These are phyloP conservation scores for Ustilago hordei DNA, from an alignment of 1,284 basidiomycete species.

Conservation along the genomic window DNA sequence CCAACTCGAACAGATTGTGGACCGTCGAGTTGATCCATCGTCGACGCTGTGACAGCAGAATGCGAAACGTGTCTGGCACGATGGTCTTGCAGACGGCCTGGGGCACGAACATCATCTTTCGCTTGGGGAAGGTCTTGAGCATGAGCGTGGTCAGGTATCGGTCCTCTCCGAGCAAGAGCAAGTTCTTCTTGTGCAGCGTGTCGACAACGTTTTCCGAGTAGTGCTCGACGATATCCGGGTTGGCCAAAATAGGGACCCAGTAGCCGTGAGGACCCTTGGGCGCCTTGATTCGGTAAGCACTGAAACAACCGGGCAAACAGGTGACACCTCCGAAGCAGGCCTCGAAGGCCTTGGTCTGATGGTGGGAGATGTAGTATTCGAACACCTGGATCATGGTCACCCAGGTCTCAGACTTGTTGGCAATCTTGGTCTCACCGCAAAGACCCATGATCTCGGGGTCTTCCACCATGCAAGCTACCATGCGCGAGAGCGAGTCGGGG, in stretches of 20 bases:
- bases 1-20: constrained; percentile 72
- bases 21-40: constrained; percentile 73
- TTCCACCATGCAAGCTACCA: constrained; percentile 72
- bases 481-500: constrained; percentile 71
- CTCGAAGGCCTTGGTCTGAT: constrained; percentile 77
- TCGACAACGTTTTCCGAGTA: constrained; percentile 73
- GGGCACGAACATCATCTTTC: constrained; percentile 72
- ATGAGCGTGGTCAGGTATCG: constrained; percentile 72
- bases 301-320: constrained; percentile 72
- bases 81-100: constrained; percentile 72
- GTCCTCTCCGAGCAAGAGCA: constrained; percentile 72
- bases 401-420: constrained; percentile 72
- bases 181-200: constrained; percentile 72
- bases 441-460: constrained; percentile 72
- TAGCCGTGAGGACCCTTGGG: constrained; percentile 72
- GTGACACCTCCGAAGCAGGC: constrained; percentile 72
- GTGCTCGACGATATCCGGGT: constrained; percentile 72
- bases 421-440: constrained; percentile 73
- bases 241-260: constrained; percentile 71
- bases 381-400: constrained; percentile 77
- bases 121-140: constrained; percentile 72
- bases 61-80: constrained; percentile 72
- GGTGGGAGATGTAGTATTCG: constrained; percentile 99
- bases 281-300: constrained; percentile 72
- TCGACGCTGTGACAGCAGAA: constrained; percentile 71